Evolutionary conservation across 257 asterid species (phyloP).

Genomic region (Nicotiana otophora): DNA sequence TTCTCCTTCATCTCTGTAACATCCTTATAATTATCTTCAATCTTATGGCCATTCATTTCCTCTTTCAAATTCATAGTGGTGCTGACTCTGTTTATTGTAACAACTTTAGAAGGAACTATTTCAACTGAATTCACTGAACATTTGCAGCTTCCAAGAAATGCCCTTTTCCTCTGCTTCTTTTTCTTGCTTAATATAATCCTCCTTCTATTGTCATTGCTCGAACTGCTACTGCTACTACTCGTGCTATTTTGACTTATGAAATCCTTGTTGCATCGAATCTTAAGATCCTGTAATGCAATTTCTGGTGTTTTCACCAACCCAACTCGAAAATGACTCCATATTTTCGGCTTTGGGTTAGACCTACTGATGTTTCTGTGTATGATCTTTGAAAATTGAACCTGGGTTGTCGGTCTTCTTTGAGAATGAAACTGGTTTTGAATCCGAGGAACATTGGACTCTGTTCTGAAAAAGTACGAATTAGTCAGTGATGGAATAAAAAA

Average conservation of each 20-base stretch:
- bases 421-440: conserved; percentile 52
- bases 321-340: conserved; percentile 48
- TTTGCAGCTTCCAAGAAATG: conserved; percentile 45
- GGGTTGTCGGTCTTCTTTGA: conserved; percentile 80
- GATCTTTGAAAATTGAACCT: conserved; percentile 26
- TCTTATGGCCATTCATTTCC: no score
- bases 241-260: conserved; percentile 44
- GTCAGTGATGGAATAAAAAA: neutral
- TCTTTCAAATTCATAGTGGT: neutral
- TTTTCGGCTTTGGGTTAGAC: conserved; percentile 19
- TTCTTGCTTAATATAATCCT: conserved; percentile 12
- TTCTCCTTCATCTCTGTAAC: no score
- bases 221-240: conserved; percentile 13
- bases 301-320: conserved; percentile 69
- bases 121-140: conserved; percentile 52
- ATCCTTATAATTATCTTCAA: no score
- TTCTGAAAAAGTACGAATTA: conserved; percentile 25
- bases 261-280: conserved; percentile 26
- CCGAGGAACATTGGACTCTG: conserved; percentile 28
- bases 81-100: conserved; percentile 16
- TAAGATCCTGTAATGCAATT: conserved; percentile 50
- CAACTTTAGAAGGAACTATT: conserved; percentile 24
- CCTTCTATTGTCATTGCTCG: neutral
- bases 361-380: conserved; percentile 3
- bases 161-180: conserved; percentile 22